Conservation (phyloP, 345 rosid genomes). For the Pistacia vera region DNA sequence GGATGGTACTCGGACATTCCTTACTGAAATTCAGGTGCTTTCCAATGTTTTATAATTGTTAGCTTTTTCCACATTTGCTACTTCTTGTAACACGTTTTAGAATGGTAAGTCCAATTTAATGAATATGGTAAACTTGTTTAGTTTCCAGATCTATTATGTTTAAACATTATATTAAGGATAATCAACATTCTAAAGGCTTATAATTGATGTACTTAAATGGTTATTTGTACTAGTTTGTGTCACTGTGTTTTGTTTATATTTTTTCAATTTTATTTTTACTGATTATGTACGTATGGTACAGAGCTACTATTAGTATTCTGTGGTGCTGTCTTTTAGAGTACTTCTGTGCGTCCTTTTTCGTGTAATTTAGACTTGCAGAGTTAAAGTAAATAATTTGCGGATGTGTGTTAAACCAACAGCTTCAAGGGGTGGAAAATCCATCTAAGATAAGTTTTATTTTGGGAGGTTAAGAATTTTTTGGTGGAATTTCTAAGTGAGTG, state of each 20-base stretch:
- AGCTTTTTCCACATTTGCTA: not conserved
- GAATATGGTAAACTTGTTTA: too few species aligned
- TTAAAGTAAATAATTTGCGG: not conserved
- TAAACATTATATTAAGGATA: not conserved
- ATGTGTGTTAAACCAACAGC: not conserved
- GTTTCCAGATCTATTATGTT: not conserved
- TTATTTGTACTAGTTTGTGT: not conserved
- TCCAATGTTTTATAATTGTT: not conserved
- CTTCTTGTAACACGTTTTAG: not conserved
- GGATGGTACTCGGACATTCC: too few species aligned
- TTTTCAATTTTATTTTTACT: not conserved
- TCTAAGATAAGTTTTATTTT: not conserved
- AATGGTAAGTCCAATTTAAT: too few species aligned
- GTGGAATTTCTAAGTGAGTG: not conserved
- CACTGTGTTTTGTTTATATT: not conserved
- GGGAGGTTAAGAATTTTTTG: not conserved
- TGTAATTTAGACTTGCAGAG: not conserved
- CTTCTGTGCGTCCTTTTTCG: not conserved
- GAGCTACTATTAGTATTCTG: not conserved
- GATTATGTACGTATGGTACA: not conserved
- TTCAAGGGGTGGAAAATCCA: not conserved
- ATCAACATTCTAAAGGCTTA: not conserved
- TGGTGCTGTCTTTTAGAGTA: not conserved
- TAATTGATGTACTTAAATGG: not conserved
- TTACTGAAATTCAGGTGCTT: conserved; percentile 86